Base-by-base conservation (phyloP, 345 rosid species). In the Eucalyptus erythrocorys region DNA sequence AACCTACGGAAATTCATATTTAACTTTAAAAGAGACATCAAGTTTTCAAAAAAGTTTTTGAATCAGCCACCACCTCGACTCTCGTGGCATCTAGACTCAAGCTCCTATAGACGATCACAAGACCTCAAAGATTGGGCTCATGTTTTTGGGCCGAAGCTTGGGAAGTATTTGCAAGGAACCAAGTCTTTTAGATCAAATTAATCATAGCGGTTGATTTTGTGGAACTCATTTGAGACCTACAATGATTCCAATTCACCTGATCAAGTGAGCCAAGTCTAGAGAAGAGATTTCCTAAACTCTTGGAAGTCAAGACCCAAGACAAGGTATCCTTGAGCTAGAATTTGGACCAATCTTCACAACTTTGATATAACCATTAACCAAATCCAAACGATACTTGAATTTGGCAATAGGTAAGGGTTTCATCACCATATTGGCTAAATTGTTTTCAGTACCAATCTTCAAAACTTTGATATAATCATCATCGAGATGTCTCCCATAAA, bases 361-460 rank as follows among this genome's bases (percentile, higher is more conserved):
- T n/a, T n/a, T n/a, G n/a, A n/a, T n/a, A n/a, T n/a, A n/a, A n/a
- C n/a, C 55, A 51, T 17, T 51, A 51, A 51, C 9, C 9, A 17
- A 51, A 51, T 17, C 55, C 55, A 51, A 50, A 7, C 55, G 3
- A 17, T 16, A 17, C 55, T 17, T 51, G 55, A 17, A 51, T 51
- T 50, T 50, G 55, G 55, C 55, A 50, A 50, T 50, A 50, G 1
- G 9, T 17, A 50, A 50, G 22, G 55, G 55, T 6, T 50, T 50
- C 0, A 0, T 7, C 4, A 50, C 2, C 22, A 50, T 50, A 17
- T 50, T 1, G 0, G 2, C 55, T 51, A 17, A 17, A 51, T 51
- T 7, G 3, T 48, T 17, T 51, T 7, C 8, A 3, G 9, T 51
- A 51, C 9, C 55, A 50, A 50, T 17, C 21, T 51, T 51, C 55